Evolutionary conservation across 352 stramenopile species (phyloP).

Genomic region (Ophiocytium majus): DNA sequence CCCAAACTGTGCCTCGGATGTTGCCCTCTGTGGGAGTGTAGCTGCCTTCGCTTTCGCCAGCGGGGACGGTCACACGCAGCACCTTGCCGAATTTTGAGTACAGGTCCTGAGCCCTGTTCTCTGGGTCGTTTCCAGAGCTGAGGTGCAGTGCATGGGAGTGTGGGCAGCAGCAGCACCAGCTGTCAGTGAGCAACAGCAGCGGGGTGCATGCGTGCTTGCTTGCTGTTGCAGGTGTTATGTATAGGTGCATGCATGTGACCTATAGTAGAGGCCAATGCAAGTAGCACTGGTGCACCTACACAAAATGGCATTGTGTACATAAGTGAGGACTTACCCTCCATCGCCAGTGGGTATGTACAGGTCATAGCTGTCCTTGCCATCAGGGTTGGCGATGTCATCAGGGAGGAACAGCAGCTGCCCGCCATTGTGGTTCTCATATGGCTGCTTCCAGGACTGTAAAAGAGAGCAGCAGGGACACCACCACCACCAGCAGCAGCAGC

Average conservation of each 20-base stretch:
- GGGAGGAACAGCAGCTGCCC: not conserved
- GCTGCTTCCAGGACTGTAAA: not conserved
- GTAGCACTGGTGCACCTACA: no score
- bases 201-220: no score
- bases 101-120: constrained; percentile 7
- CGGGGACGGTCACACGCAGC: not conserved
- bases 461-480: no score
- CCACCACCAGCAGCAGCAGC: no score
- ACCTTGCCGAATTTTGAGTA: constrained; percentile 3
- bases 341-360: constrained; percentile 17
- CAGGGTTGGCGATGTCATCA: not conserved
- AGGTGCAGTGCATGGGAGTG: constrained; percentile 6
- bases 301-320: no score
- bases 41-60: not conserved
- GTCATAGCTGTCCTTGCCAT: not conserved
- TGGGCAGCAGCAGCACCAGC: no score
- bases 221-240: no score
- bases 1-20: not conserved
- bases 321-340: no score
- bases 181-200: not conserved
- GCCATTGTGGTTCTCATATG: constrained; percentile 13
- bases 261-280: no score
- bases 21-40: constrained; percentile 16
- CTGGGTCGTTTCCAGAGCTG: constrained; percentile 1
- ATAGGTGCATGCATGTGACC: no score